These are phyloP conservation scores for Diplodia seriata DNA, from an alignment of 2,329 filamentous ascomycete genomes.

Conservation along the genomic window DNA sequence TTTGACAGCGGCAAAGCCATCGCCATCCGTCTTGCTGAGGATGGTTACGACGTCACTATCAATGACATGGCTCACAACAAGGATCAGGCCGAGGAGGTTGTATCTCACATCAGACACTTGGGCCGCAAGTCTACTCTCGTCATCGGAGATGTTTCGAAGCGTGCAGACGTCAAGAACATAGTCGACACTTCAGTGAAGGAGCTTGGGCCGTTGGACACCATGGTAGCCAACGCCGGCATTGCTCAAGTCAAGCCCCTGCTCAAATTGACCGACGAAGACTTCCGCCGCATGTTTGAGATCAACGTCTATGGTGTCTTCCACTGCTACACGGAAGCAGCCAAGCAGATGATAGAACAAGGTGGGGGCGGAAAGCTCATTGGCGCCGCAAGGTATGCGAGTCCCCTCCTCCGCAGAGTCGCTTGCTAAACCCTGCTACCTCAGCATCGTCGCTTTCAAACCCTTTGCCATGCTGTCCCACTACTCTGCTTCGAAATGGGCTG, in stretches of 20 bases:
- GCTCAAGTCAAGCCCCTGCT: constrained; percentile 64
- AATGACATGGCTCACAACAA: constrained; percentile 66
- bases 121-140: constrained; percentile 63
- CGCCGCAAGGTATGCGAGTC: constrained; percentile 50
- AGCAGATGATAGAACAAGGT: constrained; percentile 69
- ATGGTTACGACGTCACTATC: constrained; percentile 71
- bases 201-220: constrained; percentile 60
- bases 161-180: constrained; percentile 60
- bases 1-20: constrained; percentile 65
- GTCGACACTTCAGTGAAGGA: constrained; percentile 60
- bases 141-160: constrained; percentile 67
- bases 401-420: background rate
- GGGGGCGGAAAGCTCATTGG: constrained; percentile 58
- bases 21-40: constrained; percentile 67
- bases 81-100: constrained; percentile 59
- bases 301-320: constrained; percentile 72
- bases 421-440: constrained; percentile 33
- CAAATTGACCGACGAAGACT: constrained; percentile 64
- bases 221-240: constrained; percentile 69
- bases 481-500: constrained; percentile 69
- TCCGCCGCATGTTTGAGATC: constrained; percentile 66
- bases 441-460: constrained; percentile 67
- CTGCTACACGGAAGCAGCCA: constrained; percentile 68
- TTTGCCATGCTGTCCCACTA: constrained; percentile 68
- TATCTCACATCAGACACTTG: constrained; percentile 58